Evolutionary conservation across 768 basidiomycete genomes (phyloP).

Genomic region (Amanita jacksonii): DNA sequence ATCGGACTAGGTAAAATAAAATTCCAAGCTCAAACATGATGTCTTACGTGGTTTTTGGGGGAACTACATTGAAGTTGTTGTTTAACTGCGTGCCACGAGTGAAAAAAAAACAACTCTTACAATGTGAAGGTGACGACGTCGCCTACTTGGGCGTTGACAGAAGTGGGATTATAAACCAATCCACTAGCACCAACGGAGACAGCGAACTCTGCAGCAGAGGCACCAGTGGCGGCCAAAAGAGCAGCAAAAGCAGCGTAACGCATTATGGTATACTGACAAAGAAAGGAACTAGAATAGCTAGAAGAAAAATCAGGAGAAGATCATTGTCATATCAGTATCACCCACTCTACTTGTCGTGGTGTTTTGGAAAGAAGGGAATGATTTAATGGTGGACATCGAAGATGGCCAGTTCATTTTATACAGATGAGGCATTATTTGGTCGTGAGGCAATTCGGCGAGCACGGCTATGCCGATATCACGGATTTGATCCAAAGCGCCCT

Average conservation of each 20-base stretch:
- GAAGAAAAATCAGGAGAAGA: slow-evolving; percentile 12
- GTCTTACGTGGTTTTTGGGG: slow-evolving; percentile 9
- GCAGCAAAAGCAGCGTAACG: slow-evolving; percentile 36
- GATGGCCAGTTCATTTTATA: neutral
- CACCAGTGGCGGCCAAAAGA: slow-evolving; percentile 27
- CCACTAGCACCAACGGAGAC: slow-evolving; percentile 36
- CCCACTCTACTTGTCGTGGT: neutral
- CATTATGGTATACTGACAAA: slow-evolving; percentile 37
- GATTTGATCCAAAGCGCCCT: neutral
- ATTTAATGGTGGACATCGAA: neutral
- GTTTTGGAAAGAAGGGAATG: neutral
- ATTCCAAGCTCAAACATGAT: neutral
- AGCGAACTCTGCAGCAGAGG: slow-evolving; percentile 24
- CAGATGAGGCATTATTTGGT: neutral
- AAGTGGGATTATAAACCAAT: slow-evolving; percentile 30
- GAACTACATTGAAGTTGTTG: neutral
- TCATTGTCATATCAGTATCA: slow-evolving; percentile 11
- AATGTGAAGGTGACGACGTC: slow-evolving; percentile 48
- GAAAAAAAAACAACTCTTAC: slow-evolving; percentile 20
- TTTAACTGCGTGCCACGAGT: neutral
- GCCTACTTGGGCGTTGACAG: slow-evolving; percentile 30
- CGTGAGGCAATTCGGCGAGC: neutral
- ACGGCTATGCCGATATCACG: too few relatives aligned
- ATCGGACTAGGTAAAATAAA: neutral
- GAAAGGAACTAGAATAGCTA: neutral